Evolutionary conservation across 306 rosid genomes (phyloP).

Genomic region (Sicyos baderoa): DNA sequence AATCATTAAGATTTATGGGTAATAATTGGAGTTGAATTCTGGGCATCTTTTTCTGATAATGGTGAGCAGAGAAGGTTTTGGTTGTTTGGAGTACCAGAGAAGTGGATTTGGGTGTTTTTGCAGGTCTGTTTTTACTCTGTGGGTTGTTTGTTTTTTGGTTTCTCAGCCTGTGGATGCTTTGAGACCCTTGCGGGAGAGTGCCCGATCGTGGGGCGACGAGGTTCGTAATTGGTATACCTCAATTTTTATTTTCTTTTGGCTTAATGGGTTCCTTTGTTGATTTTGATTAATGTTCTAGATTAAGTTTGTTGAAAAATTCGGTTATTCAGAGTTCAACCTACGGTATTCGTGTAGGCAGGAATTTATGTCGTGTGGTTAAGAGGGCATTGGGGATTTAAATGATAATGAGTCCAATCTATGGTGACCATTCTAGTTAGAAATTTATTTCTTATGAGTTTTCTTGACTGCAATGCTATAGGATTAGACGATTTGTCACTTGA

Average conservation of each 20-base stretch:
- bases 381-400: no score
- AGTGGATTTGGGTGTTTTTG: slow-evolving; percentile 31
- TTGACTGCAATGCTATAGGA: no score
- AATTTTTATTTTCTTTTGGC: not conserved
- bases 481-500: no score
- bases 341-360: no score
- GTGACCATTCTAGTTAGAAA: no score
- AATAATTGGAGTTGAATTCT: slow-evolving; percentile 39
- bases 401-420: no score
- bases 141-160: slow-evolving; percentile 34
- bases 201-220: slow-evolving; percentile 96
- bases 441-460: no score
- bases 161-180: slow-evolving; percentile 55
- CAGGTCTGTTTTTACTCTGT: slow-evolving; percentile 34
- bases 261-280: not conserved
- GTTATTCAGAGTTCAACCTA: no score
- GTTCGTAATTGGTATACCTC: slow-evolving; percentile 30
- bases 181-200: slow-evolving; percentile 81
- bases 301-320: no score
- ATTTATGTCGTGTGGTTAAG: no score
- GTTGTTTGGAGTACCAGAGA: slow-evolving; percentile 28
- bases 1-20: slow-evolving; percentile 24
- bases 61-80: slow-evolving; percentile 35
- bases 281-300: not conserved
- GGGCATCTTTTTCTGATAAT: slow-evolving; percentile 36